Base-by-base conservation (phyloP, 129 eudicot species). In the Arctium lappa region DNA sequence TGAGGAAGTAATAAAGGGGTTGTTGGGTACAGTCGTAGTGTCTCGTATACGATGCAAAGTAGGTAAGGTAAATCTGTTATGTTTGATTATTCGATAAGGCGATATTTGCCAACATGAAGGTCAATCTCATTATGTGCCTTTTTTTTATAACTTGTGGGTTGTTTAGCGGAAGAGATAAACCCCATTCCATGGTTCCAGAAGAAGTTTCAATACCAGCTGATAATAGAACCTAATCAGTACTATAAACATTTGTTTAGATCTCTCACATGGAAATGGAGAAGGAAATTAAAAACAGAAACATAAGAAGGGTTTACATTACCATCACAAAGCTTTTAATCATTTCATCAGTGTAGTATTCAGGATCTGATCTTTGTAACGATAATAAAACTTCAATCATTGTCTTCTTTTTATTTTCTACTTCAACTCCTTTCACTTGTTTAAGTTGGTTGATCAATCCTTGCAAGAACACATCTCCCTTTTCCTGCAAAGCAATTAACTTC, bases 161-260 rank as follows among this genome's bases (percentile, higher is more conserved):
- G 62, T 89, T 86, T 36, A 89, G 66, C 34, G 86, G 11, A 56
- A 81, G 83, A 2, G 88, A 62, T 53, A 89, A 6, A 4, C 80
- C 84, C 90, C 92, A 89, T 39, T 89, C 90, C 82, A 85, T 72
- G 2, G 92, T 87, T 22, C 46, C 77, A 8, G 78, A 77, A 5
- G 88, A 36, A 32, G 90, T 87, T 13, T 85, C 79, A 5, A 80
- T 83, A 1, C 90, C 90, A 13, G 88, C 90, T 31, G 44, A 5
- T 34, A 90, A 29, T 30, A 88, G n/a, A 0, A 37, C 36, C 94
- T 90, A 40, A 8, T 40, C 18, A 81, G 48, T 31, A 79, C 40
- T 31, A 50, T 30, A 69, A 44, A 44, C 53, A 44, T 44, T 44
- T 44, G 2, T 10, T 42, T 42, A 42, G 48, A 42, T 42, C 1